Evolutionary conservation across 441 rosid genomes (phyloP).

Genomic region (Populus hybrid): DNA sequence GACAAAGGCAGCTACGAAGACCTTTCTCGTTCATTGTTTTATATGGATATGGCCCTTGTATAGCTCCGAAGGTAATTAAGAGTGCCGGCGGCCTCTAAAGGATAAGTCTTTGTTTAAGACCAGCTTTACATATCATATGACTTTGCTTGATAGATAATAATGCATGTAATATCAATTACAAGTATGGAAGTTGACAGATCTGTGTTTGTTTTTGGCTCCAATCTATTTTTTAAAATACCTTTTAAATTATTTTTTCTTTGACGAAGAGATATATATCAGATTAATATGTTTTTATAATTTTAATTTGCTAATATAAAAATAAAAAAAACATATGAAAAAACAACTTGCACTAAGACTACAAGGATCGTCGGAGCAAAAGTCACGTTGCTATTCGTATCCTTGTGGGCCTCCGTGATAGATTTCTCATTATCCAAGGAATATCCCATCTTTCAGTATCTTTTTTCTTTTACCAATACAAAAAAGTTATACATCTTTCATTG

Average conservation of each 20-base stretch:
- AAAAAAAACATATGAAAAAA: no score
- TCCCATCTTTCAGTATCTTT: no score
- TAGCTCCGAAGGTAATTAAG: background rate
- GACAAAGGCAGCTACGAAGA: background rate
- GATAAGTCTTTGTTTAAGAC: background rate
- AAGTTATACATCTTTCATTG: no score
- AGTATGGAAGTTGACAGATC: background rate
- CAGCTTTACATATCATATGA: background rate
- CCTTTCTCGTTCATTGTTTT: background rate
- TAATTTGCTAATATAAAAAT: no score
- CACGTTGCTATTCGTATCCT: constrained; percentile 5
- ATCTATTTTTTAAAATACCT: no score
- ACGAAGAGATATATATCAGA: no score
- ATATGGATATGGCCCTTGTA: background rate
- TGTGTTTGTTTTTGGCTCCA: no score
- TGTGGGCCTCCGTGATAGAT: background rate
- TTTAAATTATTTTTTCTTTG: no score
- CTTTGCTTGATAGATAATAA: background rate
- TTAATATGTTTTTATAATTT: no score
- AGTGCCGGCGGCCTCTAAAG: background rate
- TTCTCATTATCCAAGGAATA: background rate
- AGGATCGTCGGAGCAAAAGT: constrained; percentile 39
- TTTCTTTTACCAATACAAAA: no score
- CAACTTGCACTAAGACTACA: no score
- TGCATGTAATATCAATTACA: background rate